Percentiles rank a stretch among this genome's conserved stretches.
phyloP scores from a whole-genome alignment of 768 basidiomycete genomes.

The Panaeolus papilionaceus region DNA sequence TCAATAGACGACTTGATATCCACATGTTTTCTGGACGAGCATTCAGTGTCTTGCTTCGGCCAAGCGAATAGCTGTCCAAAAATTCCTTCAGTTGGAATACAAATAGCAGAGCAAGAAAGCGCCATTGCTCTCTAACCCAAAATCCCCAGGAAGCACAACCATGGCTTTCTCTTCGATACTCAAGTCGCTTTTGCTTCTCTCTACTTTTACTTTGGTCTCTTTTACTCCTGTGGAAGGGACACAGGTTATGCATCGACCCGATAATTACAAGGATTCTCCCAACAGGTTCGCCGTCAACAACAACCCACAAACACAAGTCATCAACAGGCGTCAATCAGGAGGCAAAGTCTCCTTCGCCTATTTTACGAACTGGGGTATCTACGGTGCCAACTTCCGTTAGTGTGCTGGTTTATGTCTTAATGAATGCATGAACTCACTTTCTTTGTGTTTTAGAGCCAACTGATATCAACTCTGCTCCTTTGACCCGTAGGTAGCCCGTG shows the following conservation, averaged over 20 bases:
- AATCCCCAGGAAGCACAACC: constrained; percentile 6
- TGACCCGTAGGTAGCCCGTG: constrained; percentile 60
- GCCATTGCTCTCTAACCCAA: not conserved
- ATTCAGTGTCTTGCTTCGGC: constrained; percentile 6
- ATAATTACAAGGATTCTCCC: constrained; percentile 47
- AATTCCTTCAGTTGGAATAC: not conserved
- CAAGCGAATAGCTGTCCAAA: not conserved
- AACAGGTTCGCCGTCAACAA: constrained; percentile 39
- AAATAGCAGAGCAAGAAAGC: constrained; percentile 10
- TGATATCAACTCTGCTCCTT: constrained; percentile 58
- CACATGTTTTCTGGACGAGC: constrained; percentile 4
- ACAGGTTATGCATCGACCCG: constrained; percentile 61
- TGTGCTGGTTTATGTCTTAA: constrained; percentile 9
- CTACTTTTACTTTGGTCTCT: constrained; percentile 28
- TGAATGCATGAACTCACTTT: constrained; percentile 12
- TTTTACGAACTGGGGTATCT: constrained; percentile 72
- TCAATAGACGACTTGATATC: constrained; percentile 5
- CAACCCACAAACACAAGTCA: constrained; percentile 43
- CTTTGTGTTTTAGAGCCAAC: constrained; percentile 57
- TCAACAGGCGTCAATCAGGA: constrained; percentile 44
- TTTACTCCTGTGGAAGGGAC: constrained; percentile 43
- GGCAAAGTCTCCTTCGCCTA: constrained; percentile 53
- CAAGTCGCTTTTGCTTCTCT: constrained; percentile 33
- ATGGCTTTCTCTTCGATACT: constrained; percentile 29
- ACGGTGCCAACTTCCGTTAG: constrained; percentile 68